Conservation (phyloP, 2,329 filamentous ascomycete genomes). For the Calonectria pauciramosa region DNA sequence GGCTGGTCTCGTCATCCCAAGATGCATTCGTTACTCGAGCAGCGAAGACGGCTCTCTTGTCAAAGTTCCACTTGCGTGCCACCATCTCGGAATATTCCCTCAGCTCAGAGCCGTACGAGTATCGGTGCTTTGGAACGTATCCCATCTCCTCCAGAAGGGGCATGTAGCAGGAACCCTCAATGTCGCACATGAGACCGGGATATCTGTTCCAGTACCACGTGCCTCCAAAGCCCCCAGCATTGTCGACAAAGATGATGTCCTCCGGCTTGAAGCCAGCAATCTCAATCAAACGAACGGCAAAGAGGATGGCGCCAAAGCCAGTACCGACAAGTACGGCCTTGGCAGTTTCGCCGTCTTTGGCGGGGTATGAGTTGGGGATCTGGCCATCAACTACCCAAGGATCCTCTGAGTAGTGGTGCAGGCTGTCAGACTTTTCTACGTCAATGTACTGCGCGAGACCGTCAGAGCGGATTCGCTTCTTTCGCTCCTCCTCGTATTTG, state of each 20-base stretch:
- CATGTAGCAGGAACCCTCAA: conserved; percentile 72
- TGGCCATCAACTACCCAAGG: conserved; percentile 1
- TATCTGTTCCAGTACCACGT: conserved; percentile 61
- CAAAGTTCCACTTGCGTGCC: conserved; percentile 57
- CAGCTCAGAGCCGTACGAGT: conserved; percentile 59
- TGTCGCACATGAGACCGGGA: conserved; percentile 67
- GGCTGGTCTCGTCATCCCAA: conserved; percentile 60
- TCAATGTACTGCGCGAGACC: conserved; percentile 1
- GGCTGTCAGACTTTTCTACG: not conserved
- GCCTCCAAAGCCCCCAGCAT: not conserved
- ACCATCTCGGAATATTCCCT: conserved; percentile 58
- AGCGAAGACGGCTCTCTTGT: conserved; percentile 54
- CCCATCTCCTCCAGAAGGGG: conserved; percentile 72
- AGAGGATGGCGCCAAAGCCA: not conserved
- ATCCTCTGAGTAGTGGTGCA: not conserved
- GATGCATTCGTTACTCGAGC: conserved; percentile 55
- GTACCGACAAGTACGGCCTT: not conserved
- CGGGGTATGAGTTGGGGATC: not conserved
- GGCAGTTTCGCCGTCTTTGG: not conserved
- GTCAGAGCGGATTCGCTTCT: not conserved
- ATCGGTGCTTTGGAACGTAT: conserved; percentile 68
- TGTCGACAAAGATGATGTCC: not conserved
- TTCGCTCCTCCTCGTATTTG: not conserved
- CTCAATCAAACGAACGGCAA: not conserved
- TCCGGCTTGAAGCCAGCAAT: not conserved